Evolutionary conservation across 768 basidiomycete species (phyloP), one percentile per base, ranked within the genome.

Genomic region (Tephrocybe rancida): DNA sequence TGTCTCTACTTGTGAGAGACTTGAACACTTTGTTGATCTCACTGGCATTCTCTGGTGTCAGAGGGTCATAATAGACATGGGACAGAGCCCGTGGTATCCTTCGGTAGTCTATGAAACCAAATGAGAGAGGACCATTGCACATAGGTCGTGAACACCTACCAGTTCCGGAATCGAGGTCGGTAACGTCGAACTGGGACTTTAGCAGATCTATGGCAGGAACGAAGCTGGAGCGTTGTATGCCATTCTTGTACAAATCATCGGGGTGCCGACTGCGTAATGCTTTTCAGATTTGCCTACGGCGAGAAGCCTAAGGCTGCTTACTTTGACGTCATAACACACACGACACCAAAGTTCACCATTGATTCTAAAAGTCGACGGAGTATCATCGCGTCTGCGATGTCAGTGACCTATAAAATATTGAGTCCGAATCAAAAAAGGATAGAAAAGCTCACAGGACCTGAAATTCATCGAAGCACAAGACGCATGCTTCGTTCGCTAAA

Each of bases 381-480:
- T 57, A 99, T 95, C 97, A 99, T 98, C 14, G 97, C 96, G 60
- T 97, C 95, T 19, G 91, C 95, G 55, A 98, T 98, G 71, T 98
- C 96, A 14, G 96, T 98, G 6, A 97, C 91, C 88, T 91, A 61
- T 41, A 48, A 38, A 26, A 10, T 46, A 50, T 37, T 44, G 29
- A 43, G 43, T 32, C 19, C 4, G 22, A 25, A 43, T 16, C 38
- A 11, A 19, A 39, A 2, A 21, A 19, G 25, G 44, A 30, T 54
- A 32, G 64, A 50, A 44, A 57, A 50, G 8, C 43, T 56, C 55
- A 63, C 55, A 75, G 61, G 67, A 91, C 94, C 82, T 98, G 96
- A 65, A 98, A 98, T 74, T 99, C 96, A 65, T 99, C 96, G 65
- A 99, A 97, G 66, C 96, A 98, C 38, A 99, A 73, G 1, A 99